A percentile compares a stretch with the other conserved stretches of the same genome.
These are phyloP conservation scores for Cladosporium colombiae DNA, from an alignment of 2,329 filamentous ascomycete species.

Conservation along the genomic window DNA sequence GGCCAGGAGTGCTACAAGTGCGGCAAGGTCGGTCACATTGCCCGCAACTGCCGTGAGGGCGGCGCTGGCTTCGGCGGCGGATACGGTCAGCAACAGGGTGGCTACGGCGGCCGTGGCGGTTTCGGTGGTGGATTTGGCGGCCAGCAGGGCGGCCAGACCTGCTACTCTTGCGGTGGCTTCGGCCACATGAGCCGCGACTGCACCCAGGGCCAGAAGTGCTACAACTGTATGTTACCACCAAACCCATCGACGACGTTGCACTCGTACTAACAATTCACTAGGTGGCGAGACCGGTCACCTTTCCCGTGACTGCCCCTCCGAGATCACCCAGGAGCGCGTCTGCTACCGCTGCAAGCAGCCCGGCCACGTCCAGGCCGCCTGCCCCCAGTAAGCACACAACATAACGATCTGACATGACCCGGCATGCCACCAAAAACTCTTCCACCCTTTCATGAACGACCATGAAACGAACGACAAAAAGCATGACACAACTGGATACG, in stretches of 20 bases:
- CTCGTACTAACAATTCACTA: slow-evolving; percentile 38
- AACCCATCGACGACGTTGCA: slow-evolving; percentile 4
- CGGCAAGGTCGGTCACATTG: slow-evolving; percentile 93
- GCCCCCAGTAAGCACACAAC: slow-evolving; percentile 68
- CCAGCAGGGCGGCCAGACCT: slow-evolving; percentile 68
- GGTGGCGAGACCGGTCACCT: slow-evolving; percentile 87
- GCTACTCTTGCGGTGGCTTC: slow-evolving; percentile 97
- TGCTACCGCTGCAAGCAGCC: slow-evolving; percentile 94
- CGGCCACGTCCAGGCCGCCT: slow-evolving; percentile 91
- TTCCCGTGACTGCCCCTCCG: slow-evolving; percentile 93
- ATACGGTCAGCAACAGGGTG: slow-evolving; percentile 47
- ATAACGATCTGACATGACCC: slow-evolving; percentile 17
- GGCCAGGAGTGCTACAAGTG: slow-evolving; percentile 82
- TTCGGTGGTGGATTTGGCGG: slow-evolving; percentile 51
- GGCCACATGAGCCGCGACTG: slow-evolving; percentile 92
- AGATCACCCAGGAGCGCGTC: slow-evolving; percentile 86
- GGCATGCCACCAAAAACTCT: slow-evolving; percentile 17
- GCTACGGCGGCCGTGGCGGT: slow-evolving; percentile 47
- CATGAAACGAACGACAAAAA: slow-evolving; percentile 12
- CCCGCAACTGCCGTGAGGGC: slow-evolving; percentile 79
- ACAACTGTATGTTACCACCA: slow-evolving; percentile 72
- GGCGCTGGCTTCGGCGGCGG: slow-evolving; percentile 53
- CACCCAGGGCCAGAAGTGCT: slow-evolving; percentile 99
- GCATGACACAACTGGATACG: slow-evolving; percentile 10
- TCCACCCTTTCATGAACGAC: slow-evolving; percentile 19